Evolutionary conservation across 495 filamentous ascomycete genomes (phyloP), one percentile per base, ranked within the genome.

Genomic region (Aspergillus coremiiformis): DNA sequence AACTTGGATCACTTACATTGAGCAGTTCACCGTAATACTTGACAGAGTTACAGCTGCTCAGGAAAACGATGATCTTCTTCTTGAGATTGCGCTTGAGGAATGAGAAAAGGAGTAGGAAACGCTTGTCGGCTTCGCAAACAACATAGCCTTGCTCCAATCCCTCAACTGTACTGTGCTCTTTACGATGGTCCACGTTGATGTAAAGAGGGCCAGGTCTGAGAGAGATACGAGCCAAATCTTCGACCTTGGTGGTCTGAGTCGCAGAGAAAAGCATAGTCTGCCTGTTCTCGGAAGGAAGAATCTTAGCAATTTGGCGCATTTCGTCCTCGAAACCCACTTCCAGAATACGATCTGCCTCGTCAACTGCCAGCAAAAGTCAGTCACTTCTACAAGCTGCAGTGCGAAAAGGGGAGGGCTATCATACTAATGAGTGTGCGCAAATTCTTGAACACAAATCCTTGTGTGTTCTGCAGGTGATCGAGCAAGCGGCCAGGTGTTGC

Each of bases 271-370:
- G 82, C 84, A 94, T 90, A 0, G 93, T 97, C 64, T 98, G 93
- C 33, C 94, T 77, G 51, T 92, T 86, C 30, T 91, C 85, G 53
- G 82, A 83, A 22, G 93, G 93, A 14, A 98, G 76, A 47, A 98
- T 94, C 74, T 95, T 96, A 65, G 97, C 81, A 60, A 98, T 95
- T 66, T 95, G 89, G 45, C 89, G 80, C 89, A 96, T 95, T 68
- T 98, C 93, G 60, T 97, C 94, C 63, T 98, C 93, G 75, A 98
- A 98, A 54, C 93, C 93, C 52, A 96, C 87, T 73, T 98, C 93
- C 26, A 98, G 74, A 53, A 96, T 97, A 42, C 90, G 82, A 61
- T 96, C 91, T 19, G 92, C 91, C 65, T 95, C 90, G 61, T 95
- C 69, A 39, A 95, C 37, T 41, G 17, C 7, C 14, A 93, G 8